Conservation (phyloP, 805 yeast genomes). For the Starmerella riodocensis region DNA sequence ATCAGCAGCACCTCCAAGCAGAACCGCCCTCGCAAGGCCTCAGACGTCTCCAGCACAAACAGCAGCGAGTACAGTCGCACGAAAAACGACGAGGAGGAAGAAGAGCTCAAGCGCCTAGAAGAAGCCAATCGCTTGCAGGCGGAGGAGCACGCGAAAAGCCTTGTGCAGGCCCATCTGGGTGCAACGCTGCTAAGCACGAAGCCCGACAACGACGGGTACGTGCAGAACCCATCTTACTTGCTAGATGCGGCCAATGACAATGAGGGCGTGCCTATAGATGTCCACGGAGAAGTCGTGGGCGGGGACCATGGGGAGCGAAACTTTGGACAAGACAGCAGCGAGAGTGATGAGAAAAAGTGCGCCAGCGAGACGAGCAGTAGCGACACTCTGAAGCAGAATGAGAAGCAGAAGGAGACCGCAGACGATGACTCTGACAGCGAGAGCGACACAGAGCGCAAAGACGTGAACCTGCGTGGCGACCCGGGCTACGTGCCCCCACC, state of each 20-base stretch:
- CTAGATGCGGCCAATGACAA: slow-evolving; percentile 11
- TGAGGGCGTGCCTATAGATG: slow-evolving; percentile 11
- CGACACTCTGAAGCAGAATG: slow-evolving; percentile 1
- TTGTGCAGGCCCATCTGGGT: slow-evolving; percentile 19
- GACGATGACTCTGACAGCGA: slow-evolving; percentile 10
- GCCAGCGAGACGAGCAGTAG: slow-evolving; percentile 1
- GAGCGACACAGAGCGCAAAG: slow-evolving; percentile 10
- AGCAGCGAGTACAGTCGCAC: neutral
- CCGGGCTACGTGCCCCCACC: slow-evolving; percentile 47
- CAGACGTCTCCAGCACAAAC: neutral
- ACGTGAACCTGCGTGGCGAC: slow-evolving; percentile 22
- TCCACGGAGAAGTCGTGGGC: slow-evolving; percentile 4
- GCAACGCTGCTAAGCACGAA: slow-evolving; percentile 2
- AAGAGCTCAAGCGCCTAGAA: slow-evolving; percentile 10
- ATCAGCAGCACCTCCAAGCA: neutral
- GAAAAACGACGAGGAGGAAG: slow-evolving; percentile 12
- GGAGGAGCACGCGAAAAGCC: slow-evolving; percentile 18
- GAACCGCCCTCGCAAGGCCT: neutral
- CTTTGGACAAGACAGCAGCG: neutral
- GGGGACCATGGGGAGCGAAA: neutral
- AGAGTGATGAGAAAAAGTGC: neutral
- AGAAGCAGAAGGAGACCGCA: slow-evolving; percentile 4
- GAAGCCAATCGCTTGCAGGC: slow-evolving; percentile 18
- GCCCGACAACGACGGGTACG: slow-evolving; percentile 14
- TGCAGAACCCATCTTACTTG: slow-evolving; percentile 11